Evolutionary conservation across 148 eudicot genomes (phyloP).

Genomic region (Rhododendron henanense): DNA sequence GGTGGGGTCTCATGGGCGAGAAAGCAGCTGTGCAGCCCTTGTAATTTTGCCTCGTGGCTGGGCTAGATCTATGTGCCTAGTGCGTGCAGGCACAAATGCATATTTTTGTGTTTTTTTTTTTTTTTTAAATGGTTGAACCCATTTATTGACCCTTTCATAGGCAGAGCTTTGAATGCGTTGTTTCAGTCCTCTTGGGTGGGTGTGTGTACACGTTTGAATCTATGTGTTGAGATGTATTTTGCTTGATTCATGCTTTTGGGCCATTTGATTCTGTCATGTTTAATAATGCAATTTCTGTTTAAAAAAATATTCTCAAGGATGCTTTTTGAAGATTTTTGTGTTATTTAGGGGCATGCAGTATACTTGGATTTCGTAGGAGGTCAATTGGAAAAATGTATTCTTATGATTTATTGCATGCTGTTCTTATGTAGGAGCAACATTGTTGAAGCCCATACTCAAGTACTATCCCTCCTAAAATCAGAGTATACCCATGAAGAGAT

Average conservation of each 20-base stretch:
- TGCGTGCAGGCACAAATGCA: neutral
- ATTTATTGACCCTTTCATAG: neutral
- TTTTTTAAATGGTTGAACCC: neutral
- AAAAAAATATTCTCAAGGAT: neutral
- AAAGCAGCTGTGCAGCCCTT: neutral
- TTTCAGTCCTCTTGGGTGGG: neutral
- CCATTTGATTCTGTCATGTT: neutral
- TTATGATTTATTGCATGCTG: neutral
- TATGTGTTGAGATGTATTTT: neutral
- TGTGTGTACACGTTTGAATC: too few relatives aligned
- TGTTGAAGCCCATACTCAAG: slow-evolving; percentile 82
- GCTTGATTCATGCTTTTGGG: neutral
- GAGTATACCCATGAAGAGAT: slow-evolving; percentile 74
- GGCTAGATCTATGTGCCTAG: neutral
- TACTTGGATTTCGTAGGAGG: neutral
- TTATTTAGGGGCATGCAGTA: neutral
- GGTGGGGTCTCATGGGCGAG: neutral
- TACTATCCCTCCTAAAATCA: slow-evolving; percentile 54
- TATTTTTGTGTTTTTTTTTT: neutral
- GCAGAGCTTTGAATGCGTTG: neutral
- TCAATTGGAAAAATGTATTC: neutral
- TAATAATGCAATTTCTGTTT: neutral
- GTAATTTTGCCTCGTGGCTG: neutral
- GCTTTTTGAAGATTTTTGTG: neutral
- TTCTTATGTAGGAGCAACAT: slow-evolving; percentile 71